Percentiles rank a stretch among this genome's conserved stretches.
Evolutionary conservation across 257 asterid genomes (phyloP).

Genomic region (Eustoma russellianum): DNA sequence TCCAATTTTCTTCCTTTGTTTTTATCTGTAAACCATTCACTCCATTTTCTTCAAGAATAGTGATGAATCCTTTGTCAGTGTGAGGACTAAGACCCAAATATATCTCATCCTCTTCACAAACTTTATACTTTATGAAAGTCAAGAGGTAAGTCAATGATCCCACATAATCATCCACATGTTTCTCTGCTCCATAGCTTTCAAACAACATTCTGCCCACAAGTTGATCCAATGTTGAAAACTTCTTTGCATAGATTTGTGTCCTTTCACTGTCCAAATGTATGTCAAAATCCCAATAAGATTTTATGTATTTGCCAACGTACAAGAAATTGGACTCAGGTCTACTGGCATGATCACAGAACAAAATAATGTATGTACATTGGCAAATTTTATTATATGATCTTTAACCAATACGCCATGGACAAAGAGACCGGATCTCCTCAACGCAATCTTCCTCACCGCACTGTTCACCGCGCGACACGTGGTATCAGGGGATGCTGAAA

Average conservation of each 20-base stretch:
- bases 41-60: conserved; percentile 7
- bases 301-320: no score
- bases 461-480: no score
- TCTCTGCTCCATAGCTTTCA: conserved; percentile 43
- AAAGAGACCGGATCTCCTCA: no score
- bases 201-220: conserved; percentile 48
- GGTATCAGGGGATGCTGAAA: no score
- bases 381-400: no score
- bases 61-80: conserved; percentile 5
- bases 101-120: conserved; percentile 6
- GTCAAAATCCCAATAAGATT: no score
- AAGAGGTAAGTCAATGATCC: conserved; percentile 40
- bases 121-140: conserved; percentile 32
- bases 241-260: conserved; percentile 18
- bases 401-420: no score
- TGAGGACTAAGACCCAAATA: not conserved
- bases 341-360: no score
- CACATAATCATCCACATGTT: conserved; percentile 32
- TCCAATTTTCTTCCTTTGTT: conserved; percentile 4
- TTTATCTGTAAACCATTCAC: conserved; percentile 2
- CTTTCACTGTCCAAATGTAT: not conserved
- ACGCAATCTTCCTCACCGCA: no score
- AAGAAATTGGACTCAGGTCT: no score
- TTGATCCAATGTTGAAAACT: conserved; percentile 36
- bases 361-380: no score